Base-by-base conservation (phyloP, 2,329 filamentous ascomycete genomes). In the Microcyclospora tardicrescens region DNA sequence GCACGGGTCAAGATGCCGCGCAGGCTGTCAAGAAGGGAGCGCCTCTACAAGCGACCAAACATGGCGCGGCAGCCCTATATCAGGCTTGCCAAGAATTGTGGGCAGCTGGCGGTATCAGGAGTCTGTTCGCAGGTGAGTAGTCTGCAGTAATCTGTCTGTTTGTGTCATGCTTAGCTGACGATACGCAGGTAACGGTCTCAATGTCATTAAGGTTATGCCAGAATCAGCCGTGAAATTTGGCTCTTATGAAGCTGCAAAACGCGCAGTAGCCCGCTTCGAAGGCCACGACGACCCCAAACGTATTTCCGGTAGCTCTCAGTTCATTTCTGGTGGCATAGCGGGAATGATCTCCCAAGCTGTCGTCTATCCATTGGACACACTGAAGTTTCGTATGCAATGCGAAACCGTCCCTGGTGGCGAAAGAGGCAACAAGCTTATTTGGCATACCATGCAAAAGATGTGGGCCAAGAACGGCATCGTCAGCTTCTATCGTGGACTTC, bases 181-280 rank as follows among this genome's bases (percentile, higher is more conserved):
- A 15, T 4, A 37, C 27, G 19, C 51, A 93, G 87, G 91, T 29
- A 98, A 98, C 55, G 91, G 91, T 3, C 68, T 98, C 50, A 98
- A 98, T 52, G 86, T 98, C 2, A 62, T 95, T 55, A 98, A 98
- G 62, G 91, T 98, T 43, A 94, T 96, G 85, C 91, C 91, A 0
- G 91, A 98, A 65, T 95, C 89, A 19, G 89, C 91, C 16, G 94
- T 98, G 58, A 93, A 95, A 62, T 98, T 98, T 59, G 91, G 91
- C 43, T 89, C 87, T 14, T 98, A 95, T 57, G 91, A 98, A 66
- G 86, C 85, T 37, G 81, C 86, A 8, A 98, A 96, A 68, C 79
- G 85, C 45, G 76, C 81, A 3, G 76, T 96, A 43, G 85, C 89
- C 35, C 78, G 75, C 43, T 63, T 95, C 36, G 91, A 96, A 68